Evolutionary conservation across 2,329 filamentous ascomycete genomes (phyloP), one percentile per base, ranked within the genome.

Genomic region (Hypomyces rosellus): DNA sequence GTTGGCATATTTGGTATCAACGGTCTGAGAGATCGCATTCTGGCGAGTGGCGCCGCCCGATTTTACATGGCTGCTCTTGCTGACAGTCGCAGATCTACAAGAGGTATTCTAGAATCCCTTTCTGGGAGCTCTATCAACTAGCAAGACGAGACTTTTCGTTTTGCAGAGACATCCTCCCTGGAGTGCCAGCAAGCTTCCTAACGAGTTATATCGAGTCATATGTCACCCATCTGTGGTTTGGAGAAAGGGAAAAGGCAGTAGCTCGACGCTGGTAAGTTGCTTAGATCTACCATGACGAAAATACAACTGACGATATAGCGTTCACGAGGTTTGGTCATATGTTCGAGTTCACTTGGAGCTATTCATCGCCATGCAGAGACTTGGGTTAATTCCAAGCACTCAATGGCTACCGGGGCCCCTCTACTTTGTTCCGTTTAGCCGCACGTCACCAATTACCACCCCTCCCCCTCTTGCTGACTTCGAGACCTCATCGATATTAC

Each of bases 371-470:
- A 63, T 82, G 41, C 78, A 82, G 55, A 69, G 76, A 44, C 63
- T 78, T 7, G 74, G 74, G 6, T 62, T 82, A 13, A 64, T 75
- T 40, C 64, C 75, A 0, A 61, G 65, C 12, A 66, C 56, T 12
- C 65, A 64, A 7, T 62, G 63, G 62, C 62, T 81, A 3, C 79
- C 80, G 0, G 62, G 59, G 7, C 65, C 66, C 36, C 67, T 62
- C 5, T 83, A 75, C 60, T 81, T 81, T 55, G 59, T 82, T 15
- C 79, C 80, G 0, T 82, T 81, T 44, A 74, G 75, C 12, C 58
- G 65, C 7, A 63, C 70, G 12, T 82, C 78, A 0, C 77, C 76
- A 1, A 74, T 81, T 25, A 61, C 67, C 1, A 62, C 74, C 0
- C 77, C 76, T 2, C 71, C 74, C 2, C 63, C 69, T 0, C 69